phyloP scores from a whole-genome alignment of 768 basidiomycete genomes.

The Phlebiopsis flavidoalba region DNA sequence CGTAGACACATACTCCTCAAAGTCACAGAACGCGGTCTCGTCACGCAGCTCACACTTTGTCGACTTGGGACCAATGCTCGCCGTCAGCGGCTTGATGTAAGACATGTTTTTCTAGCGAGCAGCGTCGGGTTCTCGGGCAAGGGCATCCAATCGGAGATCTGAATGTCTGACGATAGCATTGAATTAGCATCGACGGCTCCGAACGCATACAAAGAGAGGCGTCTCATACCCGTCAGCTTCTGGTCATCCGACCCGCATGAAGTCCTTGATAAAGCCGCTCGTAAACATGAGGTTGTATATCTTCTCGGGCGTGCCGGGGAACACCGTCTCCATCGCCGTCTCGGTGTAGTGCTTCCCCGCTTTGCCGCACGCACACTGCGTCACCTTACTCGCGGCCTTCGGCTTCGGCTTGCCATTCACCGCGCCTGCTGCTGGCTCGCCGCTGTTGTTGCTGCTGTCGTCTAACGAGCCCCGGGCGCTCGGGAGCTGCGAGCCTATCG shows the following conservation, averaged over 20 bases:
- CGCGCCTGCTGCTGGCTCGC: slow-evolving; percentile 5
- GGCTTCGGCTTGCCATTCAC: slow-evolving; percentile 13
- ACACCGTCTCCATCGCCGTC: slow-evolving; percentile 65
- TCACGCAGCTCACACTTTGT: slow-evolving; percentile 95
- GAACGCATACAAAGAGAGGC: background rate
- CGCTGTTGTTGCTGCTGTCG: slow-evolving; percentile 3
- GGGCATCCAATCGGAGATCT: slow-evolving; percentile 94
- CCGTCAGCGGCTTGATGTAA: slow-evolving; percentile 91
- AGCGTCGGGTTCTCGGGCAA: slow-evolving; percentile 54
- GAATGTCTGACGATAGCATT: slow-evolving; percentile 58
- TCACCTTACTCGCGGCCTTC: slow-evolving; percentile 41
- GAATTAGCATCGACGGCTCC: background rate
- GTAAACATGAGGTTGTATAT: slow-evolving; percentile 96
- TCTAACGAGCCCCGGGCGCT: slow-evolving; percentile 24
- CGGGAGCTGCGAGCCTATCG: slow-evolving; percentile 13
- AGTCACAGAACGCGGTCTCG: slow-evolving; percentile 74
- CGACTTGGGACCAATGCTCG: slow-evolving; percentile 86
- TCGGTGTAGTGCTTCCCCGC: slow-evolving; percentile 68
- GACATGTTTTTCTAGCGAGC: slow-evolving; percentile 88
- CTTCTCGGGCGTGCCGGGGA: slow-evolving; percentile 91
- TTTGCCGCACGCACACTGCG: slow-evolving; percentile 70
- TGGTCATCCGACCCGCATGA: slow-evolving; percentile 87
- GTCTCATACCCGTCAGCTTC: slow-evolving; percentile 76
- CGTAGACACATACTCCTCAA: slow-evolving; percentile 77
- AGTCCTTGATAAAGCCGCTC: slow-evolving; percentile 93